Evolutionary conservation across 257 asterid species (phyloP).

Genomic region (Plantago ovata): DNA sequence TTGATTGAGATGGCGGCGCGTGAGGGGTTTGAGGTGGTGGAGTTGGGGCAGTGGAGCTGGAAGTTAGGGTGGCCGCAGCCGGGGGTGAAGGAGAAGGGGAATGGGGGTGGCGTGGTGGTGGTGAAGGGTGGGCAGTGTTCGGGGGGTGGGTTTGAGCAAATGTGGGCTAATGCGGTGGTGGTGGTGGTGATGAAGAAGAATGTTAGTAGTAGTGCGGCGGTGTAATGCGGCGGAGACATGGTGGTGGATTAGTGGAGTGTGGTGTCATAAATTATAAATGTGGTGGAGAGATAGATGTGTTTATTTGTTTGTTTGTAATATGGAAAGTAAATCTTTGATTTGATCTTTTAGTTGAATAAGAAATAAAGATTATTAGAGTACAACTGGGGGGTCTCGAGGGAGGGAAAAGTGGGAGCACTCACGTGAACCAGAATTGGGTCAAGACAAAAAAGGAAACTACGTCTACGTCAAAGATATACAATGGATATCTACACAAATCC

Average conservation of each 20-base stretch:
- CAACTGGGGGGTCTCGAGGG: conserved; percentile 4
- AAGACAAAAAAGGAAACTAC: no score
- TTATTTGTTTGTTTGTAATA: no score
- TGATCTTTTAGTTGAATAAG: not conserved
- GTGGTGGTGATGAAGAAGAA: not conserved
- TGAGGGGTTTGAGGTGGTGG: no score
- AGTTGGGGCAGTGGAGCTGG: conserved; percentile 53
- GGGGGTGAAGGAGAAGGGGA: conserved; percentile 73
- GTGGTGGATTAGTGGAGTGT: not conserved
- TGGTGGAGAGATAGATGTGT: no score
- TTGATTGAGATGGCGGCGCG: conserved; percentile 62
- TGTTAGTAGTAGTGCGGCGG: conserved; percentile 1
- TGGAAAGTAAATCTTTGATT: no score
- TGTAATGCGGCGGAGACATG: not conserved
- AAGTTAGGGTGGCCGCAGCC: conserved; percentile 96
- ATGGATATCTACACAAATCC: no score
- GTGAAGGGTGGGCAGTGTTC: conserved; percentile 65
- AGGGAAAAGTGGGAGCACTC: conserved; percentile 6
- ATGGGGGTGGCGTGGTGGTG: conserved; percentile 42
- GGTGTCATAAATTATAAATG: not conserved
- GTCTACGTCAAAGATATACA: no score
- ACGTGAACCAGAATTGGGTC: conserved; percentile 1
- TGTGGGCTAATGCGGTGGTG: conserved; percentile 22
- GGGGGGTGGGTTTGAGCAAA: conserved; percentile 33
- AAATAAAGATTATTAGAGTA: not conserved